Conservation (phyloP, 2,329 filamentous ascomycete species). For the Penicillium capsulatum region DNA sequence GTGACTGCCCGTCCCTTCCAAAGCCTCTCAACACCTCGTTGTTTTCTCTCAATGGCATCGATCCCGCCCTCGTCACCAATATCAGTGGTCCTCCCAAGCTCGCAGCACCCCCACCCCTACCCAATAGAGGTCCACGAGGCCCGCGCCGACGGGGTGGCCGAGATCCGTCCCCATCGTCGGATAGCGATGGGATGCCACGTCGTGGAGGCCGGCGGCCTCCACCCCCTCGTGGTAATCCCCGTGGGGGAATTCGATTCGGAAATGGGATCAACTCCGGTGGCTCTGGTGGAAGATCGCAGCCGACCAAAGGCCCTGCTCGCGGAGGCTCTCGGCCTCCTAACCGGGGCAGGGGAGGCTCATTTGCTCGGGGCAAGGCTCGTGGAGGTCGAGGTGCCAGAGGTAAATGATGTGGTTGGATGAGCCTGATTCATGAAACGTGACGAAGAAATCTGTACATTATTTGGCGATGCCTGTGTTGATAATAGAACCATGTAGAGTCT, state of each 20-base stretch:
- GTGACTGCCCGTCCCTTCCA: slow-evolving; percentile 40
- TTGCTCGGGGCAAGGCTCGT: too few relatives aligned
- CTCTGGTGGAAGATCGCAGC: slow-evolving; percentile 12
- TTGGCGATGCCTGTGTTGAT: too few relatives aligned
- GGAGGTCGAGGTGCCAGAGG: too few relatives aligned
- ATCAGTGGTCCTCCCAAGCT: slow-evolving; percentile 28
- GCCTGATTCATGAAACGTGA: too few relatives aligned
- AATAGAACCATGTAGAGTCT: too few relatives aligned
- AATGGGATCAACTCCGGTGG: slow-evolving; percentile 20
- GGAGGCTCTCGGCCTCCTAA: too few relatives aligned
- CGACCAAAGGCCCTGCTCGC: neutral
- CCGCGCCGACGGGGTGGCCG: slow-evolving; percentile 29
- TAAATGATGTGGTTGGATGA: too few relatives aligned
- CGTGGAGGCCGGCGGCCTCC: slow-evolving; percentile 25
- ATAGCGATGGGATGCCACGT: slow-evolving; percentile 28
- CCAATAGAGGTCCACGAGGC: slow-evolving; percentile 4
- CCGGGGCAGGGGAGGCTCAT: too few relatives aligned
- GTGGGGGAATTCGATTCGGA: slow-evolving; percentile 31
- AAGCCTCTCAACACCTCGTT: slow-evolving; percentile 31
- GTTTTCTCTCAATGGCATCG: slow-evolving; percentile 39
- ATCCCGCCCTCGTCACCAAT: slow-evolving; percentile 38
- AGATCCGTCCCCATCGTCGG: slow-evolving; percentile 26
- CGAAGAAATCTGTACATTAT: too few relatives aligned
- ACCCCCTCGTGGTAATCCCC: slow-evolving; percentile 5
- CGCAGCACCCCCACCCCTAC: slow-evolving; percentile 2